Percentiles rank a stretch among this genome's conserved stretches.
These are phyloP conservation scores for Hypocrella siamensis DNA, from an alignment of 2,329 filamentous ascomycete genomes.

Conservation along the genomic window DNA sequence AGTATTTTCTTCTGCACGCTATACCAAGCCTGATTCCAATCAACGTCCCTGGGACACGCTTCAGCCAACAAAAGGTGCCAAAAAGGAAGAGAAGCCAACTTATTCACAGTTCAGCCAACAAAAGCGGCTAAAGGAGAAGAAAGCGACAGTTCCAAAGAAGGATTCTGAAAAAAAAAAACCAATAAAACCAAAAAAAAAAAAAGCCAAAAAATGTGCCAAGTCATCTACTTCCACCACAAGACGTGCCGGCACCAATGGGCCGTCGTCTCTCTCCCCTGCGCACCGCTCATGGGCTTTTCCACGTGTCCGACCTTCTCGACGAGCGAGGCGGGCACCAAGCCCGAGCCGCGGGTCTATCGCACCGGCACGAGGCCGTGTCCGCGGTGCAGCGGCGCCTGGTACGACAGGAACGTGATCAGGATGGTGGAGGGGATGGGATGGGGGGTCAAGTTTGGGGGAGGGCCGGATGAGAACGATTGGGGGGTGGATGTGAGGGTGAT, in stretches of 20 bases:
- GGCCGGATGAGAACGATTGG: constrained; percentile 22
- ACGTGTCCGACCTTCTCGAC: constrained; percentile 26
- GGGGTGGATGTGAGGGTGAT: constrained; percentile 17
- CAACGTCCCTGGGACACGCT: too few species aligned
- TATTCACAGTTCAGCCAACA: neutral
- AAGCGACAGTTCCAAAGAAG: neutral
- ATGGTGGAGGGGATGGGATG: constrained; percentile 27
- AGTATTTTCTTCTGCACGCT: too few species aligned
- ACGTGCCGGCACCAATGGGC: constrained; percentile 37
- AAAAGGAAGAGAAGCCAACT: neutral
- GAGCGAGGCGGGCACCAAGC: constrained; percentile 18
- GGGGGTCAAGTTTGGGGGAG: constrained; percentile 31
- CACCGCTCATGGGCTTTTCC: constrained; percentile 31
- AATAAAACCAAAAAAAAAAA: neutral
- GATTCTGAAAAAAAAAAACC: neutral
- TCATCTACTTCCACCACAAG: constrained; percentile 31
- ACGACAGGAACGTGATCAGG: constrained; percentile 31
- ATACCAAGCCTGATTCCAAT: too few species aligned
- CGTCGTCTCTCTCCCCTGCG: constrained; percentile 28
- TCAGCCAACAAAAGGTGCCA: too few species aligned
- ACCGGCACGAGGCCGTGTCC: constrained; percentile 24
- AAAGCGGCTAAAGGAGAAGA: neutral
- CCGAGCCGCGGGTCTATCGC: constrained; percentile 17
- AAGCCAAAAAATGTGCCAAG: constrained; percentile 25
- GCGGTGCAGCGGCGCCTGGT: constrained; percentile 21